Conservation (phyloP, 345 rosid genomes). For the Xanthoceras sorbifolium region DNA sequence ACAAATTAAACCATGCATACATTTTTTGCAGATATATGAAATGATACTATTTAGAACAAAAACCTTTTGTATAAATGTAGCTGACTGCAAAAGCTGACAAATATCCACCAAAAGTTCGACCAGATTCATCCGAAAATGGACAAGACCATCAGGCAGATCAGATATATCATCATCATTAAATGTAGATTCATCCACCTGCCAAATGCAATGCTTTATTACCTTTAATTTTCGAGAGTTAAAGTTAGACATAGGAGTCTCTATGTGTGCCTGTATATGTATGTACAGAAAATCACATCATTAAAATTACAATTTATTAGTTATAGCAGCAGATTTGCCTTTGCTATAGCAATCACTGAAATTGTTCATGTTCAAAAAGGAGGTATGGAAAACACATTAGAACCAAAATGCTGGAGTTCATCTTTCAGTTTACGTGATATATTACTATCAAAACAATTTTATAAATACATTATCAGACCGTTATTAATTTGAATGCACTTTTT, state of each 20-base stretch:
- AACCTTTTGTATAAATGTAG: slow-evolving; percentile 75
- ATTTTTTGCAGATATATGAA: background rate
- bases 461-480: background rate
- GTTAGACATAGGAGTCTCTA: background rate
- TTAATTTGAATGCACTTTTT: background rate
- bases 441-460: background rate
- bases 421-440: background rate
- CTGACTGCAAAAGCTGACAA: slow-evolving; percentile 76
- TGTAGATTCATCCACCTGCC: slow-evolving; percentile 84
- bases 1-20: background rate
- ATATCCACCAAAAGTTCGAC: slow-evolving; percentile 87
- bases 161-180: slow-evolving; percentile 52
- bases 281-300: background rate
- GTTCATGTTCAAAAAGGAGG: background rate
- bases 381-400: background rate
- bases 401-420: background rate
- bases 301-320: slow-evolving; percentile 6
- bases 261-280: background rate
- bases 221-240: background rate
- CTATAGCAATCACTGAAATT: background rate
- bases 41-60: slow-evolving; percentile 20
- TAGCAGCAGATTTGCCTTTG: background rate
- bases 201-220: slow-evolving; percentile 18
- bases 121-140: slow-evolving; percentile 82
- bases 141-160: slow-evolving; percentile 86